Base-by-base conservation (phyloP, 2,329 filamentous ascomycete genomes). In the Fusarium pilosicola region DNA sequence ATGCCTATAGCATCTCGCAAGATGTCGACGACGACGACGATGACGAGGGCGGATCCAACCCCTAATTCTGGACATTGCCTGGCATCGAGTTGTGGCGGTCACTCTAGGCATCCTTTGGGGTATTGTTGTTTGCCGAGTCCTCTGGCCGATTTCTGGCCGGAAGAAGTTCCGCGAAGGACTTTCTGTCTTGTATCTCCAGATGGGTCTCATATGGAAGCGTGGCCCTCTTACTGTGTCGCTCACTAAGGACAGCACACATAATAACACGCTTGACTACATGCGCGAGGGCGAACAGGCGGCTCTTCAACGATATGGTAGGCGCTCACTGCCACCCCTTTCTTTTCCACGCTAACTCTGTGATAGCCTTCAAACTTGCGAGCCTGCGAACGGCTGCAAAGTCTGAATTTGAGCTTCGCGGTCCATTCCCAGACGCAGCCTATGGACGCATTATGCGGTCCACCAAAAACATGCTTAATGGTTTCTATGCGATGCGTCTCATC, bases 191-290 rank as follows among this genome's bases (percentile, higher is more conserved):
- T 98, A 96, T 89, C 87, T 99, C 12, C 94, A 97, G 66, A 95
- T 99, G 91, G 94, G 95, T 22, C 88, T 99, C 39, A 95, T 98
- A 74, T 99, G 96, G 96, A 97, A 96, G 83, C 91, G 95, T 49
- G 96, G 97, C 14, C 96, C 96, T 1, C 85, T 99, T 30, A 92
- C 93, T 9, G 90, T 92, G 12, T 87, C 97, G 62, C 84, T 91
- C 2, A 87, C 91, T 51, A 90, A 87, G 67, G 85, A 89, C 72
- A 85, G 83, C 68, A 85, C 86, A 10, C 83, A 89, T 74, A 85
- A 83, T 68, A 85, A 83, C 68, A 85, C 86, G 8, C 83, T 87
- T 41, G 89, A 91, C 11, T 98, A 97, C 81, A 95, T 98, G 88
- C 92, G 92, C 71, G 89, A 95, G n/a, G 90, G 92, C 41, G 96